phyloP scores from a whole-genome alignment of 1,284 basidiomycete genomes.

The Meripilus lineatus region DNA sequence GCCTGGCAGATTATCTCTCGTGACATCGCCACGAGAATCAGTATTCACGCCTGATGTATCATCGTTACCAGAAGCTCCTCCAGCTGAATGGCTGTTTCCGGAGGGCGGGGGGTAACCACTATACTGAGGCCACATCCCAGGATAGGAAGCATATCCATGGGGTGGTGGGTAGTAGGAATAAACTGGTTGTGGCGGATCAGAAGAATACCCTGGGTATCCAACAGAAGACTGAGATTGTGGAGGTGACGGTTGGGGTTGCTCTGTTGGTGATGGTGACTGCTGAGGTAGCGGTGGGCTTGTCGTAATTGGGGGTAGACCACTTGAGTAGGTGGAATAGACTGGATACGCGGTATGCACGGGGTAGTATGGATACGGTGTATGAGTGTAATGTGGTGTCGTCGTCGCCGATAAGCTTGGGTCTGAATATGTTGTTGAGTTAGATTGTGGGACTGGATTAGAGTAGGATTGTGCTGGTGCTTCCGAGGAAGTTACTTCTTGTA shows the following conservation, averaged over 20 bases:
- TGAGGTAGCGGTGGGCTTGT: constrained; percentile 21
- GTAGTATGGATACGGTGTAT: constrained; percentile 24
- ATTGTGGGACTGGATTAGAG: constrained; percentile 16
- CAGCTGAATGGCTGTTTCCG: constrained; percentile 1
- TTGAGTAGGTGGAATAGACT: constrained; percentile 22
- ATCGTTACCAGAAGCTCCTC: neutral
- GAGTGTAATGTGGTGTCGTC: constrained; percentile 11
- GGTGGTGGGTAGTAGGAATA: constrained; percentile 9
- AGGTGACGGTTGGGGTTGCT: constrained; percentile 6
- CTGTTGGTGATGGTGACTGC: constrained; percentile 21
- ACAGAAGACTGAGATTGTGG: constrained; percentile 4
- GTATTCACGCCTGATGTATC: neutral
- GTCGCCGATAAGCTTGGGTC: constrained; percentile 16
- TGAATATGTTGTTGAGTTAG: constrained; percentile 17
- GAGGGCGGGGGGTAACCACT: neutral
- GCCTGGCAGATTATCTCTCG: neutral
- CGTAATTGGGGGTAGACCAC: constrained; percentile 14
- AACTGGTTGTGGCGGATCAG: constrained; percentile 11
- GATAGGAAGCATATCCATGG: neutral
- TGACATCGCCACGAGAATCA: neutral
- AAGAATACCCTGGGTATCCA: constrained; percentile 12
- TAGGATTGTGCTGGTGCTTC: constrained; percentile 16
- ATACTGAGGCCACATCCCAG: constrained; percentile 1
- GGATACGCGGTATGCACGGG: constrained; percentile 13
- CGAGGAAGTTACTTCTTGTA: too few species aligned